Conservation (phyloP, 306 rosid genomes). For the Cucurbita moschata region DNA sequence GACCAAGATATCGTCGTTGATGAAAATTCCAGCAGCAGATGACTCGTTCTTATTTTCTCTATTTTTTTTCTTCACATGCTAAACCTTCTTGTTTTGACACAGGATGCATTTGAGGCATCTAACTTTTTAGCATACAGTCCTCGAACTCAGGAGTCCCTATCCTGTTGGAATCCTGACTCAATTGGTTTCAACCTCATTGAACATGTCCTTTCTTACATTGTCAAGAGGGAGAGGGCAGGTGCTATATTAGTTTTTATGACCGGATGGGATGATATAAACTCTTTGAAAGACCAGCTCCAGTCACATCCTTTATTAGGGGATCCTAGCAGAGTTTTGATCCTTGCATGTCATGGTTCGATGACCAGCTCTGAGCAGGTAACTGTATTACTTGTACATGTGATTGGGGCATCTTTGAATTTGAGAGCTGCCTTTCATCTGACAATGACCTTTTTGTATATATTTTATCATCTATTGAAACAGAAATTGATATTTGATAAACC, state of each 20-base stretch:
- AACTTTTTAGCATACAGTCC: conserved; percentile 24
- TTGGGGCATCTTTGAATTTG: not conserved
- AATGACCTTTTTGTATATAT: not conserved
- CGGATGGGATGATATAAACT: conserved; percentile 53
- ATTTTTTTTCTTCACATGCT: not conserved
- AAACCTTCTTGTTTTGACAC: not conserved
- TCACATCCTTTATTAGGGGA: conserved; percentile 44
- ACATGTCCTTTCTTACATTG: conserved; percentile 29
- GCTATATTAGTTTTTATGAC: conserved; percentile 52
- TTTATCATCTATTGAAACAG: conserved; percentile 16
- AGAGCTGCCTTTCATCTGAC: not conserved
- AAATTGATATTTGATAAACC: conserved; percentile 42
- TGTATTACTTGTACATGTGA: not conserved
- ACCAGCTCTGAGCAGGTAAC: conserved; percentile 42
- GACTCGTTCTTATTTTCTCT: not conserved
- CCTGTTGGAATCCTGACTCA: conserved; percentile 45
- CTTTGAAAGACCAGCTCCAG: conserved; percentile 40
- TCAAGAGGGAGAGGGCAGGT: conserved; percentile 34
- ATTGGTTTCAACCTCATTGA: conserved; percentile 49
- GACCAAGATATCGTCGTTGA: not conserved
- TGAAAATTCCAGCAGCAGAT: not conserved
- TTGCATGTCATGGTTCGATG: conserved; percentile 57
- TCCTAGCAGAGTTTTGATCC: conserved; percentile 39
- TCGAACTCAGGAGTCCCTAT: conserved; percentile 27
- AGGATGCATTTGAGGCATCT: conserved; percentile 39